Conservation (phyloP, 805 yeast species). For the Blastobotrys muscicola region DNA sequence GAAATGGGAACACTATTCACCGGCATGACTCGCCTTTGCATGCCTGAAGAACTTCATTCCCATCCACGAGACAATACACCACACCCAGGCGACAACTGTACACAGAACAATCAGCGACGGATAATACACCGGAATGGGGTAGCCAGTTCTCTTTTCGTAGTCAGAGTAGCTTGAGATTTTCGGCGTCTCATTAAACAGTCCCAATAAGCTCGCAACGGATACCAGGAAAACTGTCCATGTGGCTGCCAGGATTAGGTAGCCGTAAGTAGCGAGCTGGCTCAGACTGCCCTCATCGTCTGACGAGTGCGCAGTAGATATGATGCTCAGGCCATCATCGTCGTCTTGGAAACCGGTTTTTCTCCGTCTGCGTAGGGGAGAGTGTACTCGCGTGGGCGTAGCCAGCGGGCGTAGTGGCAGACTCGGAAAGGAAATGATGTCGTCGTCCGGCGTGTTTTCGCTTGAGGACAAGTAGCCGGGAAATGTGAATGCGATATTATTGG, state of each 20-base stretch:
- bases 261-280: background rate
- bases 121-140: constrained; percentile 33
- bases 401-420: too few relatives aligned
- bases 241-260: constrained; percentile 6
- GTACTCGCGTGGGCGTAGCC: too few relatives aligned
- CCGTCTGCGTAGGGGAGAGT: background rate
- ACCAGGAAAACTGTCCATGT: constrained; percentile 10
- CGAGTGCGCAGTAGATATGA: too few relatives aligned
- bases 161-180: constrained; percentile 7
- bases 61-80: constrained; percentile 71
- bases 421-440: too few relatives aligned
- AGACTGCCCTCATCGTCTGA: too few relatives aligned
- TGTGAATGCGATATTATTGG: too few relatives aligned
- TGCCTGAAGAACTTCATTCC: constrained; percentile 75
- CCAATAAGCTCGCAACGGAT: constrained; percentile 10
- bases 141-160: constrained; percentile 25
- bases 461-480: too few relatives aligned
- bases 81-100: constrained; percentile 42
- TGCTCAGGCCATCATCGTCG: background rate
- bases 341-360: constrained; percentile 4
- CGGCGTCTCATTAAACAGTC: constrained; percentile 4
- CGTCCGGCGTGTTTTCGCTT: too few relatives aligned
- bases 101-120: constrained; percentile 26
- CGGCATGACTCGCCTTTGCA: constrained; percentile 46
- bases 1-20: too few relatives aligned